Evolutionary conservation across 805 yeast genomes (phyloP), one percentile per base, ranked within the genome.

Genomic region (Metschnikowia cubensis): DNA sequence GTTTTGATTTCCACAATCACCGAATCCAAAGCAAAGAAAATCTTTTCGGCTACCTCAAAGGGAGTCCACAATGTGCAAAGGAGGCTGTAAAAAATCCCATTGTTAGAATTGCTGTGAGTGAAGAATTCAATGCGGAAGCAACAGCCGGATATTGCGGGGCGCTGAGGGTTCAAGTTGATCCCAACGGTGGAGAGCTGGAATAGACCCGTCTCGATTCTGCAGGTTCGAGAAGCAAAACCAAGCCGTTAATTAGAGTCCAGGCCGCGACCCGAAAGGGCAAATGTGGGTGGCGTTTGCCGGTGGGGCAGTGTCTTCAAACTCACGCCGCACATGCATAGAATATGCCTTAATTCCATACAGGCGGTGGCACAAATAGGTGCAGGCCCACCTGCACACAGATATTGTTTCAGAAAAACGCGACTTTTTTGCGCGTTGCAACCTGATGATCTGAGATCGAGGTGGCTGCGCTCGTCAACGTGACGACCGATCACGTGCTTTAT

Each of bases 241-340:
- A 7, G 21, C 15, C 42, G 34, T 22, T 22, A 10, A 21, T 15
- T 13, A 5, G n/a, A 25, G 15, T 5, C 35, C 37, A 4, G 20
- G 20, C 37, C 45, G 45, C 37, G 25, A 18, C 34, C 34, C 37
- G 36, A 42, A 11, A n/a, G 33, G 31, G 45, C 31, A 8, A 20
- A 13, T 32, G 37, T 18, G n/a, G 10, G 45, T 33, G 37, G 14
- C 20, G 31, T 14, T 21, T 38, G 35, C 35, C 35, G 11, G 11
- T n/a, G 8, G 25, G 18, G 41, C 35, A 22, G 14, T 6, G 25
- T 17, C 31, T 42, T 6, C n/a, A 42, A 34, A 15, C 31, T 14
- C 35, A 13, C 35, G 34, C 37, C 45, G 36, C 45, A 42, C 45
- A 34, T 34, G 45, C 45, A 42, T 32, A 33, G 45, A 42, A 33